Conservation (phyloP, 2,329 filamentous ascomycete genomes). For the Rachicladosporium sp. region DNA sequence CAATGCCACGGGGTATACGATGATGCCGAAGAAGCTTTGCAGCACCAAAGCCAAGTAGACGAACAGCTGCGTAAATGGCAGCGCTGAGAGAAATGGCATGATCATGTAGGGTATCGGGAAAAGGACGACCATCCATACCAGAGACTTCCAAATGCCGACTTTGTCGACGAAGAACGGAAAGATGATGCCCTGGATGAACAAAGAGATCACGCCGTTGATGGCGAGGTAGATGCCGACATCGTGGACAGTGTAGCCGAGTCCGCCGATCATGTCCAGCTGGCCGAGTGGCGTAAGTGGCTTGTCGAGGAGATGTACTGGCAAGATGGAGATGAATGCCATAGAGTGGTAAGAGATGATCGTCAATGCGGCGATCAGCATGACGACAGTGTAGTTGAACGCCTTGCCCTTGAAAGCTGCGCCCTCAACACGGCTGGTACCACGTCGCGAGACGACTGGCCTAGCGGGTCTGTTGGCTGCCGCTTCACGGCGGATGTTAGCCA, state of each 20-base stretch:
- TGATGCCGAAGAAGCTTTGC: slow-evolving; percentile 54
- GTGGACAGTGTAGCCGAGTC: slow-evolving; percentile 51
- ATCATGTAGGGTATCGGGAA: slow-evolving; percentile 55
- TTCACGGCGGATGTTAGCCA: slow-evolving; percentile 36
- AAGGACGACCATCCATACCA: slow-evolving; percentile 48
- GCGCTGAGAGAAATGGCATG: slow-evolving; percentile 50
- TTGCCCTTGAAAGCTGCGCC: slow-evolving; percentile 25
- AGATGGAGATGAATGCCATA: slow-evolving; percentile 80
- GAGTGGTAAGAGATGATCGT: slow-evolving; percentile 85
- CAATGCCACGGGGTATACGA: slow-evolving; percentile 52
- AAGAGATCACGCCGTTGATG: slow-evolving; percentile 54
- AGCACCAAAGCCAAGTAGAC: slow-evolving; percentile 51
- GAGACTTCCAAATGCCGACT: slow-evolving; percentile 53
- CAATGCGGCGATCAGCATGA: slow-evolving; percentile 62
- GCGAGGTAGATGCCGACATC: slow-evolving; percentile 55
- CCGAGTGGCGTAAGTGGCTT: slow-evolving; percentile 35
- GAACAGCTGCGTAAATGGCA: slow-evolving; percentile 45
- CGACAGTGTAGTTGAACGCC: slow-evolving; percentile 50
- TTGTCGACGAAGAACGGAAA: slow-evolving; percentile 50
- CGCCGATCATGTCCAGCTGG: slow-evolving; percentile 34
- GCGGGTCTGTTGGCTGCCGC: slow-evolving; percentile 22
- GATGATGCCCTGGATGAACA: slow-evolving; percentile 57
- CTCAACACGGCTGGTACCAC: slow-evolving; percentile 2
- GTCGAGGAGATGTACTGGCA: slow-evolving; percentile 85
- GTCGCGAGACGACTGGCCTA: neutral